Conservation (phyloP, 2,329 filamentous ascomycete species). For the Talaromyces atroroseus region DNA sequence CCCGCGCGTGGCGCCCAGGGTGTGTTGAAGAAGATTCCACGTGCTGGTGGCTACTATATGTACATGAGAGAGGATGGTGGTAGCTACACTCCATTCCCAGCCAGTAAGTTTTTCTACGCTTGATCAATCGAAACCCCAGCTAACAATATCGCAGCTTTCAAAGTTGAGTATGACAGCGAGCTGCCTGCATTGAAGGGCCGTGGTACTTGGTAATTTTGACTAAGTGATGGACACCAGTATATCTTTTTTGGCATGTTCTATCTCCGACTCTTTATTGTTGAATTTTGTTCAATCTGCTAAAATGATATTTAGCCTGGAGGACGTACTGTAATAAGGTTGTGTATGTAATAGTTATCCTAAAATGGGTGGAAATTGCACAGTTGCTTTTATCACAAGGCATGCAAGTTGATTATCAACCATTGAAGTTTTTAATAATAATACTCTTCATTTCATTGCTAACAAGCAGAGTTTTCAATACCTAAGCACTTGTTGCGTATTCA, state of each 20-base stretch:
- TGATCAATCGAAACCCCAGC: not conserved
- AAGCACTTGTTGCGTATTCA: no score
- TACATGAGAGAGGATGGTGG: constrained; percentile 66
- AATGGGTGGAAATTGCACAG: not conserved
- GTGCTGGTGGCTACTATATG: constrained; percentile 50
- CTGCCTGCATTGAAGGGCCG: constrained; percentile 18
- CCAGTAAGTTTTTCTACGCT: constrained; percentile 26
- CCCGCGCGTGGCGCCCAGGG: constrained; percentile 61
- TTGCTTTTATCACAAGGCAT: not conserved
- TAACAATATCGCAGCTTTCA: constrained; percentile 32
- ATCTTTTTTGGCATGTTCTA: not conserved
- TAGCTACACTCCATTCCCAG: constrained; percentile 48
- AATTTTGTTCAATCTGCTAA: not conserved
- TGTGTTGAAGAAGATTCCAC: constrained; percentile 59
- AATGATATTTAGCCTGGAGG: constrained; percentile 1
- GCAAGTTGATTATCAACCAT: no score
- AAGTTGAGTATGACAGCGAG: constrained; percentile 41
- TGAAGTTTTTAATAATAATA: no score
- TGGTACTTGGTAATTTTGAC: constrained; percentile 2
- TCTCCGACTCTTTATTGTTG: not conserved
- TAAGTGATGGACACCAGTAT: not conserved
- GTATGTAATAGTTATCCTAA: not conserved
- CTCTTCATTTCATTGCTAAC: no score
- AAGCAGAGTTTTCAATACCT: no score
- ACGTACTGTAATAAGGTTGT: not conserved